A percentile compares a stretch with the other conserved stretches of the same genome.
phyloP scores from a whole-genome alignment of 1,284 basidiomycete species.

The Malassezia caprae region DNA sequence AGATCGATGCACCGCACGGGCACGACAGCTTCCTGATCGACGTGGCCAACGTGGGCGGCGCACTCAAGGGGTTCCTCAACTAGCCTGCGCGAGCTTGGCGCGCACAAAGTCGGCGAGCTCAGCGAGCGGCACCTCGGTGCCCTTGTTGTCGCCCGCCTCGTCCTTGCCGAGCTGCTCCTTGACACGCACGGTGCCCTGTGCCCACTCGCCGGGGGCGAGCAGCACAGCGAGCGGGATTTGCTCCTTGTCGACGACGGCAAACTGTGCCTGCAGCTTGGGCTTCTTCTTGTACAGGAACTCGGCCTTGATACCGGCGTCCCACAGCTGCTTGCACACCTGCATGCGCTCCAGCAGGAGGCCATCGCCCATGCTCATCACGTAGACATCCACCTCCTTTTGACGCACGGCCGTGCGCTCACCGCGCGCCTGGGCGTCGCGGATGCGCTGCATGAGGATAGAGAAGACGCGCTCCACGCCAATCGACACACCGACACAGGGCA shows the following conservation, averaged over 20 bases:
- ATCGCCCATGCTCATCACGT: constrained; percentile 83
- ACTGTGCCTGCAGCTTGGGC: constrained; percentile 61
- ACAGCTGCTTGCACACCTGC: constrained; percentile 66
- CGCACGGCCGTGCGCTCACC: constrained; percentile 52
- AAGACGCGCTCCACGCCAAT: constrained; percentile 95
- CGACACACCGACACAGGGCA: constrained; percentile 87
- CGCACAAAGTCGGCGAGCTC: constrained; percentile 54
- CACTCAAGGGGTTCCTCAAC: constrained; percentile 63
- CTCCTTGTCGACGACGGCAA: constrained; percentile 81
- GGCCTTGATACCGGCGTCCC: constrained; percentile 80
- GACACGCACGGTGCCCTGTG: constrained; percentile 58
- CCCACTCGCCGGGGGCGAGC: constrained; percentile 72
- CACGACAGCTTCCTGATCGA: constrained; percentile 84
- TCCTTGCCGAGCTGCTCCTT: constrained; percentile 79
- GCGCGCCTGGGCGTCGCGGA: constrained; percentile 58
- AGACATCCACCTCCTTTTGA: constrained; percentile 87
- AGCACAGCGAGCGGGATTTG: constrained; percentile 84
- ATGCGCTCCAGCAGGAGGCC: constrained; percentile 80
- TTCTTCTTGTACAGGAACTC: constrained; percentile 91
- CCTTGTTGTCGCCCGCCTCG: constrained; percentile 56
- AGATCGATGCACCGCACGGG: constrained; percentile 94
- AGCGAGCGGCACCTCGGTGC: constrained; percentile 52
- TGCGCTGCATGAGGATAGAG: constrained; percentile 76
- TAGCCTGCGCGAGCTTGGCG: constrained; percentile 51
- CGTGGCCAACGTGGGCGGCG: constrained; percentile 66